Conservation (phyloP, 352 stramenopile genomes). For the Phytophthora sansomeana region DNA sequence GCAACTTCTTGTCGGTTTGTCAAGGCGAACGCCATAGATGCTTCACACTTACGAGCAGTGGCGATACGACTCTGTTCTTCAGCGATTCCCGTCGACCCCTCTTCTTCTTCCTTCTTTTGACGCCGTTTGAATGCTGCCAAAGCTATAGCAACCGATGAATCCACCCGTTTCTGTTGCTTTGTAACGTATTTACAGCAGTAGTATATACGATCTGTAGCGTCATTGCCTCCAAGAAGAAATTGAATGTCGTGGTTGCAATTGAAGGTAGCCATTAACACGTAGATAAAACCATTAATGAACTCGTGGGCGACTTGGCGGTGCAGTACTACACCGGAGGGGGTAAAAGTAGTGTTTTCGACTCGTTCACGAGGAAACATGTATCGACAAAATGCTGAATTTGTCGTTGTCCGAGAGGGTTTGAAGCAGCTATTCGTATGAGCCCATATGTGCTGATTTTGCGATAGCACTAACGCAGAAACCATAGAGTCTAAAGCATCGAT, state of each 20-base stretch:
- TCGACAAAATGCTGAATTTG: neutral
- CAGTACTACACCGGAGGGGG: neutral
- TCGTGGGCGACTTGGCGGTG: neutral
- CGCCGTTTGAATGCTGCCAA: slow-evolving; percentile 3
- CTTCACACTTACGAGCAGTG: neutral
- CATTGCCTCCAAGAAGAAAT: neutral
- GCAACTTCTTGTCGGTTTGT: slow-evolving; percentile 15
- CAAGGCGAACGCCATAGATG: slow-evolving; percentile 3
- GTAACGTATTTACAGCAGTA: slow-evolving; percentile 23
- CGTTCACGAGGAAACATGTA: slow-evolving; percentile 6
- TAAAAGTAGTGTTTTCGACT: neutral
- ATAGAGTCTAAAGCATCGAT: slow-evolving; percentile 1
- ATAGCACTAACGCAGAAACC: neutral
- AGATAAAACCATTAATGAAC: slow-evolving; percentile 14
- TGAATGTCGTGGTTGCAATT: slow-evolving; percentile 9
- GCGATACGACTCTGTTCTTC: neutral
- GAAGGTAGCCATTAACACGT: slow-evolving; percentile 15
- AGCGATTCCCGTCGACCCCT: no score
- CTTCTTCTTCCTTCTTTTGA: slow-evolving; percentile 6
- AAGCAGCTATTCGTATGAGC: slow-evolving; percentile 12
- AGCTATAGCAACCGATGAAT: slow-evolving; percentile 7
- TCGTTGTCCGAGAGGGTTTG: neutral
- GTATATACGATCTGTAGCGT: neutral
- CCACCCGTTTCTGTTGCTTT: slow-evolving; percentile 11
- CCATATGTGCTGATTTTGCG: slow-evolving; percentile 6